Percentiles rank a stretch among this genome's conserved stretches.
phyloP scores from a whole-genome alignment of 176 grass and related monocot genomes.

The Oryza glaberrima region DNA sequence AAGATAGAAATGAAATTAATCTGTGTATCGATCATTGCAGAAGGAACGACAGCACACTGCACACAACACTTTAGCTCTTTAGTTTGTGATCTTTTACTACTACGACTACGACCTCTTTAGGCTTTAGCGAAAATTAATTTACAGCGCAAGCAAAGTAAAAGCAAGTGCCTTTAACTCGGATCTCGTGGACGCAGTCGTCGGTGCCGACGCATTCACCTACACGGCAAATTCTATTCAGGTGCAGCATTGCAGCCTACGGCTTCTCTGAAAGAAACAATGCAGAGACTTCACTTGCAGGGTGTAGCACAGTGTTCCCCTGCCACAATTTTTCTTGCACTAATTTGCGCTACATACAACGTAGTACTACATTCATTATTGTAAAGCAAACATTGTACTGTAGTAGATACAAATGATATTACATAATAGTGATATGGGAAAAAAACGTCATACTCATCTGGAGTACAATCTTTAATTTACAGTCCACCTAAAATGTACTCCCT shows the following conservation, averaged over 20 bases:
- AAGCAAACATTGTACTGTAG: too few relatives aligned
- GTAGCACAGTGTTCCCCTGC: too few relatives aligned
- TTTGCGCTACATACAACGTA: too few relatives aligned
- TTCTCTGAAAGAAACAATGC: background rate
- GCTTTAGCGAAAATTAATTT: conserved; percentile 7
- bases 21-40: background rate
- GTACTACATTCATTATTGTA: too few relatives aligned
- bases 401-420: too few relatives aligned
- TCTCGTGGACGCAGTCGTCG: background rate
- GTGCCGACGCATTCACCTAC: background rate
- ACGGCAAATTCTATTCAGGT: background rate
- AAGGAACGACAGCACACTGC: background rate
- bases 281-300: background rate
- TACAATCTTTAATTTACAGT: too few relatives aligned
- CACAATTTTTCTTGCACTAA: too few relatives aligned
- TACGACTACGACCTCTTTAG: background rate
- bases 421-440: background rate
- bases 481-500: too few relatives aligned
- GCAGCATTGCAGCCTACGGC: background rate
- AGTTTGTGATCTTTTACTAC: background rate
- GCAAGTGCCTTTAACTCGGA: background rate
- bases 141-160: conserved; percentile 13
- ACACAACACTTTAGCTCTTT: background rate
- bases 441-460: background rate
- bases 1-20: too few relatives aligned